Evolutionary conservation across 1,139 yeast genomes (phyloP), one percentile per base, ranked within the genome.

Genomic region (Yamadazyma epiphylla): DNA sequence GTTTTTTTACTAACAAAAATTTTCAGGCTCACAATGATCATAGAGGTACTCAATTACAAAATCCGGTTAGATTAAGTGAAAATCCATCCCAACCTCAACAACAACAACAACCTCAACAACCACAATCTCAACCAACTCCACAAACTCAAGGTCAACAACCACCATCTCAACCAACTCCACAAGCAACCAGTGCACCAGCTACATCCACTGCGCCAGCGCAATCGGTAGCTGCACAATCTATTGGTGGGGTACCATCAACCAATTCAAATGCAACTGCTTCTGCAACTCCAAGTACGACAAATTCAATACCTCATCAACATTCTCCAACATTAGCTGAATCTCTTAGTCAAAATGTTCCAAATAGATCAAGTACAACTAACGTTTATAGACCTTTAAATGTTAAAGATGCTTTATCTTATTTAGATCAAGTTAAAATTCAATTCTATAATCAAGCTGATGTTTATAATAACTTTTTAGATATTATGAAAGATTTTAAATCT

Each of bases 401-500:
- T 31, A 88, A 87, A 52, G 99, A 91, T 58, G 99, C 99, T 3
- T 69, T 91, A 43, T 81, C 96, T 8, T 91, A 94, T 53, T 72
- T 91, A 46, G 98, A 94, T 55, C 96, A 88, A 59, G 98, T 91
- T 37, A 94, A 94, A 55, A 77, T 83, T 33, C 97, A 89, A 57
- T 91, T 91, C 58, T 84, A 77, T 56, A 76, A 79, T 44, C 94
- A 91, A 59, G 95, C 97, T 1, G 96, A 89, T 51, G 96, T 94
- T 30, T 91, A 94, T 66, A 94, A 91, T 55, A 89, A 86, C 55
- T 91, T 91, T 52, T 72, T 91, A 51, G 99, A 94, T 55, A 91
- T 91, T 41, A 91, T 91, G 99, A 91, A 91, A 60, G 98, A 94
- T 53, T 94, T 94, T 66, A 91, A 94, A 64, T 83, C 94, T 29